Conservation (phyloP, 805 yeast species). For the Clavispora fructus region DNA sequence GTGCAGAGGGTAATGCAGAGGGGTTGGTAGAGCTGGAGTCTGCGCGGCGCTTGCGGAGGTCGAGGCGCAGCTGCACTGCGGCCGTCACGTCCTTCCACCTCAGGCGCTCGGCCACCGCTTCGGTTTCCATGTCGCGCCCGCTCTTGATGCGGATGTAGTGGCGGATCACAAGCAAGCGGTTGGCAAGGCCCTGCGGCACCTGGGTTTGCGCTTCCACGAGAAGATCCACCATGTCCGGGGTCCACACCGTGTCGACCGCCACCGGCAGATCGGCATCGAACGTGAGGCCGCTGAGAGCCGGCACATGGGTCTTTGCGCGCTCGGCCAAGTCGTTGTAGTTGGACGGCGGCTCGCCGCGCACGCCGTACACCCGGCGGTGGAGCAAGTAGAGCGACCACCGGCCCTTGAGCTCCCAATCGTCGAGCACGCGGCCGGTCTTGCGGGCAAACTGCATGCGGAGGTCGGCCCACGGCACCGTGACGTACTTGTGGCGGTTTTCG, state of each 20-base stretch:
- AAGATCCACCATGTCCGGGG: constrained; percentile 5
- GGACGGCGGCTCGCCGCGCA: constrained; percentile 11
- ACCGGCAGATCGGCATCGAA: background rate
- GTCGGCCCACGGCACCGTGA: constrained; percentile 13
- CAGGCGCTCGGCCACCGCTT: constrained; percentile 1
- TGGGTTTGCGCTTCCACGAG: constrained; percentile 7
- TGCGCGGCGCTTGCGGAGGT: too few relatives aligned
- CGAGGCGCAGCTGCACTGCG: background rate
- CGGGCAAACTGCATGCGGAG: constrained; percentile 8
- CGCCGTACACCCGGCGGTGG: constrained; percentile 12
- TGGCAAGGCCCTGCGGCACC: constrained; percentile 3
- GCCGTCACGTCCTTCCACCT: background rate
- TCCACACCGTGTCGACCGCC: constrained; percentile 4
- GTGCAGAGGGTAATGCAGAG: too few relatives aligned
- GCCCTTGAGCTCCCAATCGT: constrained; percentile 15
- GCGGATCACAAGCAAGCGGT: constrained; percentile 3
- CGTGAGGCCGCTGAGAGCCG: background rate
- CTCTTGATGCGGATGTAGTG: constrained; percentile 4
- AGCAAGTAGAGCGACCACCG: constrained; percentile 11
- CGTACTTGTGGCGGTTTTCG: constrained; percentile 5
- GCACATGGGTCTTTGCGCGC: background rate
- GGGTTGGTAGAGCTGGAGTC: too few relatives aligned
- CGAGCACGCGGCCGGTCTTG: constrained; percentile 3
- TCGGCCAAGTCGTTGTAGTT: constrained; percentile 9
- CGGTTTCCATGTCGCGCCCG: background rate